These are phyloP conservation scores for Xylaria acuta DNA, from an alignment of 495 filamentous ascomycete genomes.

Conservation along the genomic window DNA sequence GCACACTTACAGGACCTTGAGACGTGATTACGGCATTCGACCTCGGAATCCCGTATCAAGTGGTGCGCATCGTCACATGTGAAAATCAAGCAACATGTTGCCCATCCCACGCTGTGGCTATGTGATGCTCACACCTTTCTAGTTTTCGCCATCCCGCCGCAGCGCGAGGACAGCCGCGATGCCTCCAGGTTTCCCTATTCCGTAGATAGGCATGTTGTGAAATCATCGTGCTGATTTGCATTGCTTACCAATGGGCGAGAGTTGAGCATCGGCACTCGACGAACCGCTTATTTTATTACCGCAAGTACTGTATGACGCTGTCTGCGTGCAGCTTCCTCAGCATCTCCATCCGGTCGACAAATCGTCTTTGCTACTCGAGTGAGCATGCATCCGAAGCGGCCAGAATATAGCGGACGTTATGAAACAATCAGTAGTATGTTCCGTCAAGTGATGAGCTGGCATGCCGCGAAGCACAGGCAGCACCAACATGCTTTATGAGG, in stretches of 20 bases:
- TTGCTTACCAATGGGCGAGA: not conserved
- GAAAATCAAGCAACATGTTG: not conserved
- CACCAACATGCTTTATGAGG: slow-evolving; percentile 21
- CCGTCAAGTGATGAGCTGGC: slow-evolving; percentile 23
- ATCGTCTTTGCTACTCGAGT: slow-evolving; percentile 10
- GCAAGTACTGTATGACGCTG: slow-evolving; percentile 27
- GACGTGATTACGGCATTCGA: not conserved
- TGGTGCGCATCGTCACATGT: not conserved
- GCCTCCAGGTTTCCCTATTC: not conserved
- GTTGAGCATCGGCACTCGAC: not conserved
- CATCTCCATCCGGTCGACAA: not conserved
- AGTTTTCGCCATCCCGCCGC: not conserved
- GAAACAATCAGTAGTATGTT: not conserved
- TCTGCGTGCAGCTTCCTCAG: not conserved
- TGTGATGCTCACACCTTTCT: slow-evolving; percentile 7
- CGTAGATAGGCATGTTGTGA: not conserved
- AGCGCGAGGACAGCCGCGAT: not conserved
- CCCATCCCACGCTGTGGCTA: not conserved
- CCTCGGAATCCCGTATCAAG: not conserved
- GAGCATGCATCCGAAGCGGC: not conserved
- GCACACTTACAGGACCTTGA: not conserved
- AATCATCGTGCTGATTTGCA: not conserved
- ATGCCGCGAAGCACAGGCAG: not conserved
- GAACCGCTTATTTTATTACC: not conserved
- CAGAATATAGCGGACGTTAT: not conserved